These are phyloP conservation scores for Bretziella fagacearum DNA, from an alignment of 2,329 filamentous ascomycete species.

Conservation along the genomic window DNA sequence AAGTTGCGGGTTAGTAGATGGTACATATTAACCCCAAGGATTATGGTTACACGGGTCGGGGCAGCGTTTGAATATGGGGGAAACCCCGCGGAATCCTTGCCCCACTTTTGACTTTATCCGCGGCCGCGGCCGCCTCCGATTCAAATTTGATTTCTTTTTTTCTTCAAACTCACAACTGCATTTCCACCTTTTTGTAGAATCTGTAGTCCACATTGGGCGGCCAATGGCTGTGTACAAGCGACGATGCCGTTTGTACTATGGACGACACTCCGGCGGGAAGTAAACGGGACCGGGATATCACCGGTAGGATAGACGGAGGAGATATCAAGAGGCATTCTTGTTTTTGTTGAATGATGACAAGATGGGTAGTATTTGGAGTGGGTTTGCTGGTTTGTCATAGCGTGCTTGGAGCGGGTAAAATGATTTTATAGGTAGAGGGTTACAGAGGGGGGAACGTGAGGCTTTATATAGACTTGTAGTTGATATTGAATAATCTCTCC, in stretches of 20 bases:
- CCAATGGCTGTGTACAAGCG: conserved; percentile 74
- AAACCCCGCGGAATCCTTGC: neutral
- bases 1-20: too few relatives aligned
- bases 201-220: conserved; percentile 71
- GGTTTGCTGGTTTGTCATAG: too few relatives aligned
- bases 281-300: conserved; percentile 5
- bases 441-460: too few relatives aligned
- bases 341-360: conserved; percentile 18
- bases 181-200: conserved; percentile 81
- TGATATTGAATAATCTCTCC: too few relatives aligned
- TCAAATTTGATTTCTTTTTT: neutral
- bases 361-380: too few relatives aligned
- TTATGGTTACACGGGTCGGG: conserved; percentile 1
- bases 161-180: conserved; percentile 52
- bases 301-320: neutral
- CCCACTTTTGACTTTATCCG: neutral
- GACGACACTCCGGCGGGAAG: conserved; percentile 58
- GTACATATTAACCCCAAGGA: too few relatives aligned
- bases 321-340: conserved; percentile 4
- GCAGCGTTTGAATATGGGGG: conserved; percentile 1
- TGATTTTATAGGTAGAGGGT: too few relatives aligned
- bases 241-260: conserved; percentile 89
- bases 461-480: too few relatives aligned
- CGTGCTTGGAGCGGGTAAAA: too few relatives aligned
- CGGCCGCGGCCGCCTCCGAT: neutral